Evolutionary conservation across 192 early-diverging fungal species (phyloP), one percentile per base, ranked within the genome.

Genomic region (Jimgerdemannia flammicorona): DNA sequence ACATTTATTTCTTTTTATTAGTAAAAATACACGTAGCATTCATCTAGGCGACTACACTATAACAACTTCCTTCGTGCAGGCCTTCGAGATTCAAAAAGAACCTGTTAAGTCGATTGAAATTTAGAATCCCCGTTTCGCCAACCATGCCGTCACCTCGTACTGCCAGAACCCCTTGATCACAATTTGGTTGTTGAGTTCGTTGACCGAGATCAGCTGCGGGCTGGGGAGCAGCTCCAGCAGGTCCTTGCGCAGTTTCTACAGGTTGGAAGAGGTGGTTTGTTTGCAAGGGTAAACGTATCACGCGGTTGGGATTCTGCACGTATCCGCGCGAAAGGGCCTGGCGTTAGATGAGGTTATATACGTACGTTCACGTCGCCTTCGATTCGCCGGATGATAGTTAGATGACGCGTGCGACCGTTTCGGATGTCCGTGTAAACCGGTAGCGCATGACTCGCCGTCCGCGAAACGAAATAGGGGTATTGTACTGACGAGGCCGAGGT

Each of bases 341-440:
- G 67, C 0, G 19, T 19, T 8, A 68, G 40, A 68, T 10, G 40
- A 2, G 19, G 67, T 14, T 8, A 20, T 8, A 68, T 20, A 68
- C 73, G 72, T 84, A 86, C 90, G 71, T 84, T 78, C 43, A 86
- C 79, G 68, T 93, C 87, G 44, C 93, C 93, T 68, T 92, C 87
- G 44, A 94, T 87, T 41, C 91, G 89, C 67, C 91, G 89, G 65
- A 94, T 78, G 43, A 91, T 75, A 8, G 92, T 94, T 72, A 90
- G 81, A 64, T 77, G 73, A 67, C 88, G 88, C 14, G 89, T 89
- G 11, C 86, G 78, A 11, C 89, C 91, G 77, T 94, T 94, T 74
- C 81, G 89, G 70, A 87, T 74, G 40, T 93, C 89, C 3, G 84
- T 81, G 74, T 94, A 94, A 3, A 94, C 92, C 4, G 93, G 93